A percentile compares a stretch with the other conserved stretches of the same genome.
Conservation (phyloP, 139 green algal genomes). For the Chlamydomonas sp. region DNA sequence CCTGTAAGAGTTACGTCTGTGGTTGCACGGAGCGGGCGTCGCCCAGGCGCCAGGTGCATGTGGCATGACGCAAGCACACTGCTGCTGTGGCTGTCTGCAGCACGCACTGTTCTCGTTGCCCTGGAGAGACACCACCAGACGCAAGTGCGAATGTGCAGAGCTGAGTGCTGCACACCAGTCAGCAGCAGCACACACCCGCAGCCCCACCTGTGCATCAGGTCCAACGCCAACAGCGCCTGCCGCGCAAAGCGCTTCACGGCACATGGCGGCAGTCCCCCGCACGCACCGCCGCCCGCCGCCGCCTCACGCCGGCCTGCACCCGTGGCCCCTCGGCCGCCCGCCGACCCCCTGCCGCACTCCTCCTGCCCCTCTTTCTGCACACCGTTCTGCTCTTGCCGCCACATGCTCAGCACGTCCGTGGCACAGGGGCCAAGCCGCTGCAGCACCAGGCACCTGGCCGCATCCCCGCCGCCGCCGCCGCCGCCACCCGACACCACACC, state of each 20-base stretch:
- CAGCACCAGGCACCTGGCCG: constrained; percentile 30
- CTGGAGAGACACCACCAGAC: too few species aligned
- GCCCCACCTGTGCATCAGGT: constrained; percentile 16
- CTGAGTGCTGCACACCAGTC: too few species aligned
- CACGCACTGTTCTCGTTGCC: too few species aligned
- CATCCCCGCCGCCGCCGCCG: background rate
- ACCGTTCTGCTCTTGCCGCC: background rate
- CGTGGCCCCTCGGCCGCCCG: background rate
- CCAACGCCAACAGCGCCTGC: constrained; percentile 11
- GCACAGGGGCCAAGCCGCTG: constrained; percentile 11
- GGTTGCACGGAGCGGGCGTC: background rate
- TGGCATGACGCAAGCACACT: too few species aligned
- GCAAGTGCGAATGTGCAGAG: too few species aligned
- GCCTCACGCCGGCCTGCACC: background rate
- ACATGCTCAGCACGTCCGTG: background rate
- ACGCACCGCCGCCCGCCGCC: background rate
- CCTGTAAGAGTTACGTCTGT: too few species aligned
- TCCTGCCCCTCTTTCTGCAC: background rate
- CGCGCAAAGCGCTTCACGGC: background rate
- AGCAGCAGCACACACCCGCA: background rate
- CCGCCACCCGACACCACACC: background rate
- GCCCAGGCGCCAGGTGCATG: background rate
- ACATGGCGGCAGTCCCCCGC: background rate
- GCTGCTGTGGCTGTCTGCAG: too few species aligned
- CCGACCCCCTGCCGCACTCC: too few species aligned